Percentiles rank a stretch among this genome's conserved stretches.
phyloP scores from a whole-genome alignment of 345 rosid species.

The Reutealis trisperma region DNA sequence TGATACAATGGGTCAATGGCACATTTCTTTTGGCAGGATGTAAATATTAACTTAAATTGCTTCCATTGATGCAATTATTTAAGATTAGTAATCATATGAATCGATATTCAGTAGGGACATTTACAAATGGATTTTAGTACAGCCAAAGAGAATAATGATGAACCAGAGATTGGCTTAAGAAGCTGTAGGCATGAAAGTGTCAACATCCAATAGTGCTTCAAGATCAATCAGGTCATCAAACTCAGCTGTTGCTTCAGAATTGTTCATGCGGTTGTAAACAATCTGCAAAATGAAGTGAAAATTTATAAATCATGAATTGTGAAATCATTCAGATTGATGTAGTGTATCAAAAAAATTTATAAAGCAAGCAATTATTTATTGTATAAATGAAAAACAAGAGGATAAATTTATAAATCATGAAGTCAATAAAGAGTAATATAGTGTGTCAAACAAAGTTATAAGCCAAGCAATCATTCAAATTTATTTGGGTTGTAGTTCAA shows the following conservation, averaged over 20 bases:
- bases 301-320: neutral
- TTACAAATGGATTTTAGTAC: slow-evolving; percentile 16
- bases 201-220: slow-evolving; percentile 52
- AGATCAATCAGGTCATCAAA: slow-evolving; percentile 60
- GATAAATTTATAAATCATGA: no score
- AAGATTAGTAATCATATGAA: neutral
- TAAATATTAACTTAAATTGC: slow-evolving; percentile 5
- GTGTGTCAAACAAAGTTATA: neutral
- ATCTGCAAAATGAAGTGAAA: slow-evolving; percentile 37
- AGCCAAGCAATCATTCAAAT: neutral
- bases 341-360: no score
- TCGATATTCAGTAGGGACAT: slow-evolving; percentile 4
- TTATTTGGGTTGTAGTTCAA: neutral
- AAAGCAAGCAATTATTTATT: no score
- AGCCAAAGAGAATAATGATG: neutral
- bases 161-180: slow-evolving; percentile 26
- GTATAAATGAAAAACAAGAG: no score
- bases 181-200: slow-evolving; percentile 47
- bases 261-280: slow-evolving; percentile 27
- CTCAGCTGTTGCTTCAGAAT: slow-evolving; percentile 38
- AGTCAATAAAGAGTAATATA: neutral
- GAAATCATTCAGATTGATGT: neutral
- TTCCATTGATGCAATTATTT: slow-evolving; percentile 5
- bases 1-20: no score
- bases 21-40: neutral